Conservation (phyloP, 1,284 basidiomycete species). For the Boletus smithii region DNA sequence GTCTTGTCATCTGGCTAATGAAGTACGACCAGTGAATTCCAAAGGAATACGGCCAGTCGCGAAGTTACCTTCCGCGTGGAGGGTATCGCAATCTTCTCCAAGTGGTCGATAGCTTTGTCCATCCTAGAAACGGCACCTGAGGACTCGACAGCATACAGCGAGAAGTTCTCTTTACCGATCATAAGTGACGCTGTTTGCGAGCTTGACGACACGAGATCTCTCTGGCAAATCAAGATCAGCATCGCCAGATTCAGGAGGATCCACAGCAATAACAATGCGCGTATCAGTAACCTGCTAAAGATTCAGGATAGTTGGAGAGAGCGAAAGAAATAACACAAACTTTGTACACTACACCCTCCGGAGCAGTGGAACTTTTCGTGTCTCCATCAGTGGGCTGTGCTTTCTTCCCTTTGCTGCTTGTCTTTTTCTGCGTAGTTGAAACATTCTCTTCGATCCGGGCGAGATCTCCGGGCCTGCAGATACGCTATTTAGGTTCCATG, state of each 20-base stretch:
- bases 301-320: constrained; percentile 5
- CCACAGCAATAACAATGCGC: constrained; percentile 73
- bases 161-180: constrained; percentile 58
- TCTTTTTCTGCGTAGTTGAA: constrained; percentile 43
- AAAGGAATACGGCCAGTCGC: constrained; percentile 2
- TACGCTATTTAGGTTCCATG: constrained; percentile 5
- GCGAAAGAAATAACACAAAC: constrained; percentile 34
- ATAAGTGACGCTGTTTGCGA: constrained; percentile 90
- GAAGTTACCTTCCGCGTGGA: constrained; percentile 23
- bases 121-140: constrained; percentile 50
- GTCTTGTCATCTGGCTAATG: constrained; percentile 39
- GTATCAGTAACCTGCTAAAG: constrained; percentile 64
- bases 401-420: constrained; percentile 43
- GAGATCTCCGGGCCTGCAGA: constrained; percentile 68
- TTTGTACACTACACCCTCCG: constrained; percentile 83
- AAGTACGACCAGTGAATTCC: constrained; percentile 9
- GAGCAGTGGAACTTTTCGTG: constrained; percentile 38
- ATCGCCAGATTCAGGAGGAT: constrained; percentile 52
- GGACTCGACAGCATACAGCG: neutral
- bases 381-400: constrained; percentile 30
- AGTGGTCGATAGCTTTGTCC: constrained; percentile 71
- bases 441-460: constrained; percentile 78
- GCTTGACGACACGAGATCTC: constrained; percentile 78
- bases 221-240: constrained; percentile 81
- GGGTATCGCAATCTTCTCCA: constrained; percentile 49